A percentile compares a stretch with the other conserved stretches of the same genome.
Evolutionary conservation across 1,284 basidiomycete species (phyloP).

Genomic region (Apiotrichum veenhuisii): DNA sequence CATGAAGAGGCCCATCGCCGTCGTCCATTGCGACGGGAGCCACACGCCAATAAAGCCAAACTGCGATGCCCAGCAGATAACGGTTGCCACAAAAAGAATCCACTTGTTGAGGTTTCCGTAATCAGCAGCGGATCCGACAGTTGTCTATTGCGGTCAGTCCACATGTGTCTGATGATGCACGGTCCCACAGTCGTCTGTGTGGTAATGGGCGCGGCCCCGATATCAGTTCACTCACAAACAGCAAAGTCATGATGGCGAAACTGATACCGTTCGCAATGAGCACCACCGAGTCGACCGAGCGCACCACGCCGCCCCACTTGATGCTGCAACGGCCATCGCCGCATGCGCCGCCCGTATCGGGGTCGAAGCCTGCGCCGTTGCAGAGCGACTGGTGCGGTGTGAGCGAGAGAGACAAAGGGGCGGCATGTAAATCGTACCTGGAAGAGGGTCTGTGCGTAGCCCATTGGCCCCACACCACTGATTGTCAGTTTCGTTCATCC

Average conservation of each 20-base stretch:
- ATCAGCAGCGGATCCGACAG: constrained; percentile 73
- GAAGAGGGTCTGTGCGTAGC: constrained; percentile 66
- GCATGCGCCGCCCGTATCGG: constrained; percentile 34
- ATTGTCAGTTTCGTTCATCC: not conserved
- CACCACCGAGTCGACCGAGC: constrained; percentile 62
- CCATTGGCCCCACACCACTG: constrained; percentile 26
- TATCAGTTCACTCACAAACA: constrained; percentile 4
- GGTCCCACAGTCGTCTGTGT: not conserved
- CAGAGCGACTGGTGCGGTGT: constrained; percentile 50
- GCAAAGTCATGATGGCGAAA: constrained; percentile 58
- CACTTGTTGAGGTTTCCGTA: constrained; percentile 71
- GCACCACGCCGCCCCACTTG: constrained; percentile 64
- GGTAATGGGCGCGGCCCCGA: constrained; percentile 59
- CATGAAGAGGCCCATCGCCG: constrained; percentile 73
- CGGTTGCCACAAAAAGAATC: constrained; percentile 63
- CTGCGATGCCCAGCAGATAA: constrained; percentile 69
- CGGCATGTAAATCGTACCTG: constrained; percentile 57
- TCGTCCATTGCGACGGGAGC: constrained; percentile 57
- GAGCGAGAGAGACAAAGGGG: not conserved
- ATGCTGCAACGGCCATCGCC: constrained; percentile 52
- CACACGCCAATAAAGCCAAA: constrained; percentile 65
- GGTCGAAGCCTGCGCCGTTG: constrained; percentile 65
- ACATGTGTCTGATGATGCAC: too few species aligned
- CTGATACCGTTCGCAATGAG: constrained; percentile 60
- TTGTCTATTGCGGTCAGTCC: constrained; percentile 50